These are phyloP conservation scores for Gaertneriomyces semiglobifer DNA, from an alignment of 192 early-diverging fungal genomes.

Conservation along the genomic window DNA sequence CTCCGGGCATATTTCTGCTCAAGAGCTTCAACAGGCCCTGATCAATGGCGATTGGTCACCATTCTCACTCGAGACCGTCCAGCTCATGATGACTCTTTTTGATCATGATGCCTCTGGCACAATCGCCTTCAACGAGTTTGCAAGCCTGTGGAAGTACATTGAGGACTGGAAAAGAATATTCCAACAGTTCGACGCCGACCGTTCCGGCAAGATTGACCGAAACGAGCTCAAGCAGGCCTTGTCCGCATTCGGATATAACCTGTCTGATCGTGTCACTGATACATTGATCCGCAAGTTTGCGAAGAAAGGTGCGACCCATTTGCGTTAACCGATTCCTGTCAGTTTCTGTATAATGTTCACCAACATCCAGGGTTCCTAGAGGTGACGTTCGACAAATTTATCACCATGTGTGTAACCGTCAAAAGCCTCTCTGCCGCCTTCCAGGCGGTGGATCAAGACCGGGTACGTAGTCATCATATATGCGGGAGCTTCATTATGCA, in stretches of 20 bases:
- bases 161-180: conserved; percentile 34
- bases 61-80: conserved; percentile 29
- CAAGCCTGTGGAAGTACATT: conserved; percentile 22
- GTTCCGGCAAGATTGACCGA: conserved; percentile 15
- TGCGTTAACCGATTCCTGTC: too few relatives aligned
- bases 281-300: conserved; percentile 22
- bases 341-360: not conserved
- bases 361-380: conserved; percentile 13
- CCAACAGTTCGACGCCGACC: conserved; percentile 26
- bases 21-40: conserved; percentile 26
- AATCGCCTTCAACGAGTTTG: conserved; percentile 25
- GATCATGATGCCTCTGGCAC: conserved; percentile 20
- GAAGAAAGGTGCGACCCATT: conserved; percentile 3
- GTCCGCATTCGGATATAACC: conserved; percentile 19
- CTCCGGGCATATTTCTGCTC: not conserved
- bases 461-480: conserved; percentile 1
- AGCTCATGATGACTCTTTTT: conserved; percentile 30
- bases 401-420: conserved; percentile 13
- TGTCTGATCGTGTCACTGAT: conserved; percentile 15
- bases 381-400: conserved; percentile 24
- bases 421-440: conserved; percentile 22
- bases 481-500: too few relatives aligned
- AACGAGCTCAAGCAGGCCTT: conserved; percentile 25
- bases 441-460: conserved; percentile 13
- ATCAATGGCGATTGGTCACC: conserved; percentile 32